These are phyloP conservation scores for Purpureocillium lavendulum DNA, from an alignment of 2,329 filamentous ascomycete genomes.

Conservation along the genomic window DNA sequence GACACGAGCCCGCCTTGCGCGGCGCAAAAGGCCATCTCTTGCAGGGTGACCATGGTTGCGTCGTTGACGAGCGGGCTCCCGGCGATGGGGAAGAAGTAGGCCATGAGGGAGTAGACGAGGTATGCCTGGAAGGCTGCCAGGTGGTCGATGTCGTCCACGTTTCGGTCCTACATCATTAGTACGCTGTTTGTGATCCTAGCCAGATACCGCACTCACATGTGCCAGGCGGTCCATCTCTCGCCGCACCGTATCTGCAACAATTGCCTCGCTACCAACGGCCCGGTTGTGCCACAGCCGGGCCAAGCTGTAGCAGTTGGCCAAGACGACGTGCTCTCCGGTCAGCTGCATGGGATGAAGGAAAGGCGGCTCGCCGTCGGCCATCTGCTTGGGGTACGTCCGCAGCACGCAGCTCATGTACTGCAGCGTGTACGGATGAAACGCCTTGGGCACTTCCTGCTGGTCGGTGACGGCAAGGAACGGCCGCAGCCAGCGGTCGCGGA, in stretches of 20 bases:
- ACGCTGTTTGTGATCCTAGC: too few species aligned
- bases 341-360: not conserved
- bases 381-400: not conserved
- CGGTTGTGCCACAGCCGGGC: not conserved
- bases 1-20: conserved; percentile 34
- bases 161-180: too few species aligned
- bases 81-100: conserved; percentile 31
- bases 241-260: not conserved
- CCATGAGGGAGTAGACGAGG: conserved; percentile 40
- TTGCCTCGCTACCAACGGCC: not conserved
- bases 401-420: not conserved
- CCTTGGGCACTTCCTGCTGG: not conserved
- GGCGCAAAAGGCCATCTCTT: conserved; percentile 36
- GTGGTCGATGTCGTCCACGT: conserved; percentile 3
- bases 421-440: not conserved
- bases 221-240: conserved; percentile 2
- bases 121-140: conserved; percentile 44
- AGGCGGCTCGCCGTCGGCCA: not conserved
- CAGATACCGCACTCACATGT: not conserved
- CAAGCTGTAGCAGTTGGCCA: conserved; percentile 1
- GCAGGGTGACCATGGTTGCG: conserved; percentile 38
- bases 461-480: not conserved
- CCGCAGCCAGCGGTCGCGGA: not conserved
- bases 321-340: not conserved
- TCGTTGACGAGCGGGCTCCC: conserved; percentile 23